Evolutionary conservation across 1,139 yeast species (phyloP), one percentile per base, ranked within the genome.

Genomic region (Blastobotrys ciferrii): DNA sequence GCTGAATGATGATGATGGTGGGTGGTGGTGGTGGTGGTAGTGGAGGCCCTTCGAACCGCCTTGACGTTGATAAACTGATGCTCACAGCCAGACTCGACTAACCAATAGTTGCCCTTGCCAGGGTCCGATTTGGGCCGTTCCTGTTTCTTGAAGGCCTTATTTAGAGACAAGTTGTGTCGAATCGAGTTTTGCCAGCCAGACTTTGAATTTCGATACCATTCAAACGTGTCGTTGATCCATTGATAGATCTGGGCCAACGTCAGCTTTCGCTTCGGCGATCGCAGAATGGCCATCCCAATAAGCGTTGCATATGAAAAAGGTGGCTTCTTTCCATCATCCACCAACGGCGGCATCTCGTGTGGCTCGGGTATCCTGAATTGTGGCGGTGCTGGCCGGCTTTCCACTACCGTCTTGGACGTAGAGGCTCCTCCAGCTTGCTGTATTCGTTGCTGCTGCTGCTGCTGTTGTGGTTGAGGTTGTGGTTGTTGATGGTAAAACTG

Each of bases 21-120:
- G 35, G 15, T 32, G 15, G 36, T 15, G 37, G 38, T 17, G 17
- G 19, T 31, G 37, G 33, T 20, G 5, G 20, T 37, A 3, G 37
- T 17, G 11, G 45, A 42, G 18, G 37, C 28, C 17, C 51, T 18
- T 38, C 48, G 39, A n/a, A 39, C 45, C 9, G 49, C 36, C 37
- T 58, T 51, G 38, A 54, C 80, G 62, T 82, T 86, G 61, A 87
- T 75, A 62, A 92, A 92, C 65, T 84, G 88, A 55, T 80, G 80
- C 66, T 91, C 97, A 62, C 76, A 80, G 2, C 95, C 96, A 18
- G 80, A 74, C 54, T 84, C 89, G 48, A 92, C 87, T 59, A 87
- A 82, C 98, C 98, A 94, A 67, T 85, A 92, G 69, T 91, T 96
- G 31, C 98, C 98, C 70, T 92, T 92, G 4, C 98, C 98, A 2